Conservation (phyloP, 441 rosid genomes). For the Francoa sonchifolia region DNA sequence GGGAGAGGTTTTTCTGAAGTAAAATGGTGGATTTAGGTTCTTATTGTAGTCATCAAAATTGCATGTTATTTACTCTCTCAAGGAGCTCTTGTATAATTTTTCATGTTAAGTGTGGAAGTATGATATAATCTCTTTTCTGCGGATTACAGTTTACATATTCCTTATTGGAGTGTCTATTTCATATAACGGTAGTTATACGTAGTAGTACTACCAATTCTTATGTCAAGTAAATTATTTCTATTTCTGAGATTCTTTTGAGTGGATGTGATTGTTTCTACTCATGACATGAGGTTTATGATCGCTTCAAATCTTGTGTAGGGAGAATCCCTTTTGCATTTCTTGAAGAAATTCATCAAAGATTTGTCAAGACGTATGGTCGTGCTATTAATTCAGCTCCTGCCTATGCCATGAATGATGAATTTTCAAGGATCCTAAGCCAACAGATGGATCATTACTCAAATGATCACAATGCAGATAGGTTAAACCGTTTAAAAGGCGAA, state of each 20-base stretch:
- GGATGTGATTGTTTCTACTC: neutral
- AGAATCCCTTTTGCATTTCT: constrained; percentile 84
- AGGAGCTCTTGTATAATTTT: too few species aligned
- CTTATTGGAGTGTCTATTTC: neutral
- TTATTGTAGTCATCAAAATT: too few species aligned
- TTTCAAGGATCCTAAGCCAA: constrained; percentile 79
- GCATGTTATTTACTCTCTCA: too few species aligned
- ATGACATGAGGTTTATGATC: neutral
- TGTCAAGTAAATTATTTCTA: too few species aligned
- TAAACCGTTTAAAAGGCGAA: constrained; percentile 79
- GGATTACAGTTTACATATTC: neutral
- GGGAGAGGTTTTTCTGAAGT: too few species aligned
- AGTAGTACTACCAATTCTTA: too few species aligned
- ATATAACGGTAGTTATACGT: neutral
- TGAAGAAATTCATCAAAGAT: constrained; percentile 89
- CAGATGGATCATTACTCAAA: constrained; percentile 72
- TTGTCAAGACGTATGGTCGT: constrained; percentile 68
- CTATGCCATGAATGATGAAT: constrained; percentile 88
- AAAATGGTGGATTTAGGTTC: too few species aligned
- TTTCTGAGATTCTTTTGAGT: constrained; percentile 3
- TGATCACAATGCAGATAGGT: constrained; percentile 82
- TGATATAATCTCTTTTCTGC: neutral
- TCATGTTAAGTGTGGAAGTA: neutral
- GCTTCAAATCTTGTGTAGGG: constrained; percentile 25
- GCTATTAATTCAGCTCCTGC: constrained; percentile 72